Conservation (phyloP, 257 asterid genomes). For the Solanum neorickii region DNA sequence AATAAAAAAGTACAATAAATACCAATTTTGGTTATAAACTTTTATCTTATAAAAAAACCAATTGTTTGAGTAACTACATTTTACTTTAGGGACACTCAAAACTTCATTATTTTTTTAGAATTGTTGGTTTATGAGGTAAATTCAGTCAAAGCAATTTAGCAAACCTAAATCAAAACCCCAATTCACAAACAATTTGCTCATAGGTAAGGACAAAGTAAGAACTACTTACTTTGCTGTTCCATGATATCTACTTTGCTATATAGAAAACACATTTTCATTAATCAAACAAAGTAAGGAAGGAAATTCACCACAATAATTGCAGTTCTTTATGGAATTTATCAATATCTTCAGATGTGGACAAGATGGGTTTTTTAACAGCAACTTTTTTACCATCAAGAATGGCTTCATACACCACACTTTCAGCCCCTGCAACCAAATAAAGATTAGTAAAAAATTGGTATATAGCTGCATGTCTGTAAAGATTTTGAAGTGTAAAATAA, state of each 20-base stretch:
- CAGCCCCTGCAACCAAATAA: conserved; percentile 46
- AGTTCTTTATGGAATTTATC: conserved; percentile 73
- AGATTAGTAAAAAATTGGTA: background rate
- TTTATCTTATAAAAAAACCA: background rate
- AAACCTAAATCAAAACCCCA: background rate
- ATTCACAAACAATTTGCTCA: background rate
- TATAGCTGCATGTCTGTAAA: background rate
- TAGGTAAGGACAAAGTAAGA: background rate
- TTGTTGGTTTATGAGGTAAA: background rate
- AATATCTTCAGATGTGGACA: conserved; percentile 69
- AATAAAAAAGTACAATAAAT: background rate
- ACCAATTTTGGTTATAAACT: background rate
- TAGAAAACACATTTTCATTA: background rate
- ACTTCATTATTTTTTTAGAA: background rate
- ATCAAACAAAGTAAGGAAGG: background rate
- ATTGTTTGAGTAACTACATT: background rate
- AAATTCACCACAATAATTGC: conserved; percentile 45
- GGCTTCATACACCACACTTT: conserved; percentile 78
- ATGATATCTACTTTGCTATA: background rate
- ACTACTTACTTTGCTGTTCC: background rate
- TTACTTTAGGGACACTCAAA: background rate
- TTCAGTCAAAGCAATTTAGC: background rate
- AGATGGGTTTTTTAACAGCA: conserved; percentile 71
- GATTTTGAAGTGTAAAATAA: no score
- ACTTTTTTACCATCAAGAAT: conserved; percentile 55